These are phyloP conservation scores for Mortierella sp. DNA, from an alignment of 371 early-diverging fungal genomes.

Conservation along the genomic window DNA sequence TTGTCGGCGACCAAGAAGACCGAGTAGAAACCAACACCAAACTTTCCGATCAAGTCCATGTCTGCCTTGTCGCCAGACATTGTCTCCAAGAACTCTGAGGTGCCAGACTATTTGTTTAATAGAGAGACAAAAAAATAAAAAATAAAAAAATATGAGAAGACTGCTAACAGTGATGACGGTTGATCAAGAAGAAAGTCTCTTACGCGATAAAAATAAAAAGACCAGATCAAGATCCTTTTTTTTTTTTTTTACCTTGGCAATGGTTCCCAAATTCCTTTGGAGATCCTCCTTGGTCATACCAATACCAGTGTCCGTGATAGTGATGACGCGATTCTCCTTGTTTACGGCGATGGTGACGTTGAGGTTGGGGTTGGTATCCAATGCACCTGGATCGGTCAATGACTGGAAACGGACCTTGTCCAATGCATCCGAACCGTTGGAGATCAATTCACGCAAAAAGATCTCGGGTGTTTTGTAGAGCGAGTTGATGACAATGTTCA, in stretches of 20 bases:
- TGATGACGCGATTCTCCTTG: constrained; percentile 71
- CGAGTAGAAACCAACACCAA: constrained; percentile 98
- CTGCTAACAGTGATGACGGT: neutral
- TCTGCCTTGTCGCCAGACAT: constrained; percentile 70
- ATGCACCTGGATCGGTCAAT: constrained; percentile 73
- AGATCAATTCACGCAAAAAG: constrained; percentile 96
- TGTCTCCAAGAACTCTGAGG: constrained; percentile 83
- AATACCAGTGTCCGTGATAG: constrained; percentile 93
- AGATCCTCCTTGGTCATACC: constrained; percentile 97
- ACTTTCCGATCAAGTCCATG: constrained; percentile 93
- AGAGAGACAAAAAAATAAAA: neutral
- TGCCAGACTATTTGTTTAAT: constrained; percentile 66
- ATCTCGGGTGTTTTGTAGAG: constrained; percentile 90
- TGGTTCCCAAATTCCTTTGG: constrained; percentile 93
- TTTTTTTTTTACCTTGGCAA: constrained; percentile 79
- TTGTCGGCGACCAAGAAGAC: constrained; percentile 94
- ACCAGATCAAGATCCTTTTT: neutral
- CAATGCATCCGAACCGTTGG: constrained; percentile 95
- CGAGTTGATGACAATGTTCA: constrained; percentile 93
- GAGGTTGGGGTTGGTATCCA: constrained; percentile 67
- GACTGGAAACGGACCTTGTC: constrained; percentile 92
- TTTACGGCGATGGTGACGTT: constrained; percentile 82
- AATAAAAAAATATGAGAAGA: neutral
- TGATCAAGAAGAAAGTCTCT: neutral
- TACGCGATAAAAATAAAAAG: too few species aligned